Percentiles rank a stretch among this genome's conserved stretches.
These are phyloP conservation scores for Pouteria campechiana DNA, from an alignment of 179 eudicot species.

Conservation along the genomic window DNA sequence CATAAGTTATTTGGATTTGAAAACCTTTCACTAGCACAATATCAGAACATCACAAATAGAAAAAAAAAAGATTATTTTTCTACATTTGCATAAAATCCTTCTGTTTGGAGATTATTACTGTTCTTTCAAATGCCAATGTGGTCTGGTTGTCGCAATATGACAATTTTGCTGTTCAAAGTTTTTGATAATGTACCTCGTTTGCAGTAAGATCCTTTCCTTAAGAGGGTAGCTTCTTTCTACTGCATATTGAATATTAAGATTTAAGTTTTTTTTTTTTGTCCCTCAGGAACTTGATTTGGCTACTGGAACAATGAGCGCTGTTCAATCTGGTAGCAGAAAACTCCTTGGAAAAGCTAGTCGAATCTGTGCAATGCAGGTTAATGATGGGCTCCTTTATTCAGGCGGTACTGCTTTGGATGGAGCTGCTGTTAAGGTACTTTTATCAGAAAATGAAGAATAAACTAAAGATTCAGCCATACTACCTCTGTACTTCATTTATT, in stretches of 20 bases:
- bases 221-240: not conserved
- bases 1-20: too few relatives aligned
- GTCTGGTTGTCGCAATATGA: too few relatives aligned
- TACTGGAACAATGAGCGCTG: constrained; percentile 27
- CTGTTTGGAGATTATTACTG: too few relatives aligned
- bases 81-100: too few relatives aligned
- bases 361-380: constrained; percentile 24
- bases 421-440: constrained; percentile 29
- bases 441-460: not conserved
- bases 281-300: constrained; percentile 38
- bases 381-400: constrained; percentile 30
- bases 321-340: constrained; percentile 37
- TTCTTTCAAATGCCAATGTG: too few relatives aligned
- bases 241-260: not conserved
- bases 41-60: too few relatives aligned
- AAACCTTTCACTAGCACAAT: too few relatives aligned
- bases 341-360: constrained; percentile 28
- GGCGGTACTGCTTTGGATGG: constrained; percentile 33
- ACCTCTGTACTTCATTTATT: not conserved
- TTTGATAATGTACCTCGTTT: too few relatives aligned
- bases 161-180: too few relatives aligned
- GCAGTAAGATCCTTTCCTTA: too few relatives aligned
- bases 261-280: not conserved
- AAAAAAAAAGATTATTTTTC: too few relatives aligned
- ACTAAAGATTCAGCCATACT: not conserved